Conservation (phyloP, 2,329 filamentous ascomycete genomes). For the Fusarium sp. region DNA sequence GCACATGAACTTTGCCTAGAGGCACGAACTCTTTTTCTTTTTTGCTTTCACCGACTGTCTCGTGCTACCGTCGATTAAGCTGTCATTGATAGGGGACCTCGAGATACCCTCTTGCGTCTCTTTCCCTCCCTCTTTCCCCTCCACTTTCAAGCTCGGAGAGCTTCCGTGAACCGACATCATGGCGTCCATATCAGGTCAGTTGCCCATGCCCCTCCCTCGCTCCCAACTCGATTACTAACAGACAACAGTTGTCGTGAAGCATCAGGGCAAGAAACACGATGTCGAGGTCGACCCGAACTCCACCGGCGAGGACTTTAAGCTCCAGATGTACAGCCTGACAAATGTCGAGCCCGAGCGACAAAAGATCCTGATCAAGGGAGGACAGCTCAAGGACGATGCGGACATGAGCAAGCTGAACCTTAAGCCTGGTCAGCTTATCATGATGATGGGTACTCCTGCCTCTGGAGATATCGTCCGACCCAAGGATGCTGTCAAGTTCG, state of each 20-base stretch:
- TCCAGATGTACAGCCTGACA: slow-evolving; percentile 93
- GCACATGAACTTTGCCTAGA: slow-evolving; percentile 1
- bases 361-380: slow-evolving; percentile 94
- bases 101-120: background rate
- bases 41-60: background rate
- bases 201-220: slow-evolving; percentile 28
- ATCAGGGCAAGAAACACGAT: slow-evolving; percentile 94
- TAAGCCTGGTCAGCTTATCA: slow-evolving; percentile 87
- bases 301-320: slow-evolving; percentile 93
- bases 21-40: slow-evolving; percentile 6
- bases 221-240: slow-evolving; percentile 30
- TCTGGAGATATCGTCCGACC: slow-evolving; percentile 74
- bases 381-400: slow-evolving; percentile 95
- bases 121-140: background rate
- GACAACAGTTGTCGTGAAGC: slow-evolving; percentile 84
- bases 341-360: slow-evolving; percentile 96
- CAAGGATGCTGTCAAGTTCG: slow-evolving; percentile 84
- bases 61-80: background rate
- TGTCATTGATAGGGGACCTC: background rate
- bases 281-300: slow-evolving; percentile 88
- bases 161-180: slow-evolving; percentile 53
- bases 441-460: slow-evolving; percentile 93
- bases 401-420: slow-evolving; percentile 85
- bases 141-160: slow-evolving; percentile 5
- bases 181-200: slow-evolving; percentile 67